Evolutionary conservation across 1,139 yeast species (phyloP).

Genomic region (Kluyveromyces sp.): DNA sequence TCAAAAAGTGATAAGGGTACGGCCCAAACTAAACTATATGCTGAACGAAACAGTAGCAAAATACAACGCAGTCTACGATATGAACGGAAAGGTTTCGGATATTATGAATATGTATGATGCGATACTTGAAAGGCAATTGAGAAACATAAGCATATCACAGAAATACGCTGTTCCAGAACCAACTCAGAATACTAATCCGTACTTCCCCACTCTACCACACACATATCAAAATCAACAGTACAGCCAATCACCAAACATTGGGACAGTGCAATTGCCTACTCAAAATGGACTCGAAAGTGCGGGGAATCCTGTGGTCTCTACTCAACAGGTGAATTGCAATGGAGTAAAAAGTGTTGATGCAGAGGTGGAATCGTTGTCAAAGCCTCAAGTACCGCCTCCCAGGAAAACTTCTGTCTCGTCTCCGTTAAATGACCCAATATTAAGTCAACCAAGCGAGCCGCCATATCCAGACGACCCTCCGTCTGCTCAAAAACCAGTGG

Average conservation of each 20-base stretch:
- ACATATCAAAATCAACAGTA: not conserved
- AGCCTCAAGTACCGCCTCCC: not conserved
- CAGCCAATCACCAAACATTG: not conserved
- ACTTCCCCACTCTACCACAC: slow-evolving; percentile 1
- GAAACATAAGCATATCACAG: slow-evolving; percentile 26
- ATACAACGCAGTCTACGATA: slow-evolving; percentile 64
- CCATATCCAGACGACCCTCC: slow-evolving; percentile 20
- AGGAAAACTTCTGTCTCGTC: not conserved
- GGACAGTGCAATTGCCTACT: not conserved
- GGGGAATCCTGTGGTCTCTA: not conserved
- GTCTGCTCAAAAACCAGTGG: slow-evolving; percentile 2
- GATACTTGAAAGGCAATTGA: slow-evolving; percentile 57
- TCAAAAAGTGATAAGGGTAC: slow-evolving; percentile 53
- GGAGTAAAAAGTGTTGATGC: not conserved
- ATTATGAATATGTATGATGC: slow-evolving; percentile 74
- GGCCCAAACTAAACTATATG: slow-evolving; percentile 69
- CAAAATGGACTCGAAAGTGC: not conserved
- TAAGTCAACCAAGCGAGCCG: slow-evolving; percentile 18
- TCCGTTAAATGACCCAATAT: slow-evolving; percentile 7
- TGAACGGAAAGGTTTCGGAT: slow-evolving; percentile 77
- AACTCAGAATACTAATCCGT: slow-evolving; percentile 19
- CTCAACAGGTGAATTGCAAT: not conserved
- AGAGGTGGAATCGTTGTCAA: not conserved
- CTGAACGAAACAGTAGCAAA: slow-evolving; percentile 57
- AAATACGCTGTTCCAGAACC: slow-evolving; percentile 26